Base-by-base conservation (phyloP, 768 basidiomycete genomes). In the Mrakia hoshinonis region DNA sequence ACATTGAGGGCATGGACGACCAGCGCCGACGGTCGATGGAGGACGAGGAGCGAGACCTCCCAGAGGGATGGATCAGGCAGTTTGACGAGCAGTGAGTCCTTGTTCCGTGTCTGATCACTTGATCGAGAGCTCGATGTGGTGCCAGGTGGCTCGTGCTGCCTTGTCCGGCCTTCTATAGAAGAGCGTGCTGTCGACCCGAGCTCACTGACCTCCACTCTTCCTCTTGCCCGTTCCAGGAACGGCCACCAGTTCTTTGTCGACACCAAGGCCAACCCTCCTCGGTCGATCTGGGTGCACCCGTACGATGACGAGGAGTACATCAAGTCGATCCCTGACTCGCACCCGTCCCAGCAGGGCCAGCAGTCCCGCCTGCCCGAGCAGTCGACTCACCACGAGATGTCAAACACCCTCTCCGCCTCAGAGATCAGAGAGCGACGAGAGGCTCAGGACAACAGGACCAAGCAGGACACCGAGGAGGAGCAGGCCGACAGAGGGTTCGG, bases 281-380 rank as follows among this genome's bases (percentile, higher is more conserved):
- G 88, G 0, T 82, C 85, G 0, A 89, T 85, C 75, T 90, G 88
- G 89, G 82, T 82, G 1, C 88, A 90, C 76, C 88, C 89, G 1
- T 85, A 85, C 70, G 86, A 89, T 69, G 87, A 89, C 76, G 84
- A 86, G 58, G 81, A 85, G 65, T 89, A 83, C 77, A 81, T 88
- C n/a, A 74, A 72, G 5, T 83, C 84, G 58, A 84, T 87, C 73
- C 85, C 86, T 10, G 83, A 85, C 67, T 80, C 82, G 69, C 82
- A 83, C 73, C 51, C 69, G 47, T 24, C 46, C 34, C 31, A 31
- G 47, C 62, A 60, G 31, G 31, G 60, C 48, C 63, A 26, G 4
- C 12, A 34, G 20, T 22, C 61, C 26, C 38, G 51, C 34, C 54
- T 39, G 20, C 66, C 36, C 20, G 13, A 58, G 55, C 55, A 58